Evolutionary conservation across 352 stramenopile species (phyloP), one percentile per base, ranked within the genome.

Genomic region (Pythium phragmiticola): DNA sequence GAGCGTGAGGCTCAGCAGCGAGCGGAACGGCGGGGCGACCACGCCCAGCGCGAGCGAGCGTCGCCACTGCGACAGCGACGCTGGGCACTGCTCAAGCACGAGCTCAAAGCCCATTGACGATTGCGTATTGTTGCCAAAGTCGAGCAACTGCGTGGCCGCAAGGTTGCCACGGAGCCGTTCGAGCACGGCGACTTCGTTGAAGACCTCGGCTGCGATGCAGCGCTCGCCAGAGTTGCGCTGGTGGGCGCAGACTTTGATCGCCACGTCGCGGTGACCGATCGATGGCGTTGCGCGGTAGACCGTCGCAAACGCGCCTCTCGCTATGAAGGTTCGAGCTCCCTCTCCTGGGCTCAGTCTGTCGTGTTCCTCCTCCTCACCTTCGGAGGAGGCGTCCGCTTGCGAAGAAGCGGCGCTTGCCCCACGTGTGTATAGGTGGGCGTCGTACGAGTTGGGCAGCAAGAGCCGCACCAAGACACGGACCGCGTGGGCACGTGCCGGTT

Each of bases 51-150:
- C 19, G 4, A 83, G 60, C 12, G 50, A 66, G 13, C 48, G 53
- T 17, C 75, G 64, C 76, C 79, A 90, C 36, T 85, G 73, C 1
- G 61, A 63, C n/a, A 89, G 48, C 9, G 77, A 83, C 14, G 70
- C 77, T 0, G 79, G 72, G 58, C 78, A 90, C 48, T 76, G 84
- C 64, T 90, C 82, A 42, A 84, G 74, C 43, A 88, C 60, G 37
- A 89, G 70, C 42, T 87, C 76, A 46, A 87, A 85, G 58, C 47
- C 76, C 28, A 77, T 62, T 0, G 74, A 73, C 0, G 69, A 55
- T 7, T 72, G 43, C 33, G 72, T 63, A 45, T 62, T 60, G 46
- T 85, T 84, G 3, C 82, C 82, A 61, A 75, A 89, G 52, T 90
- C 82, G 16, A 90, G 43, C 3, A 90, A 52, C 54, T 89, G 79